Base-by-base conservation (phyloP, 352 stramenopile genomes). In the Phytophthora idaei region DNA sequence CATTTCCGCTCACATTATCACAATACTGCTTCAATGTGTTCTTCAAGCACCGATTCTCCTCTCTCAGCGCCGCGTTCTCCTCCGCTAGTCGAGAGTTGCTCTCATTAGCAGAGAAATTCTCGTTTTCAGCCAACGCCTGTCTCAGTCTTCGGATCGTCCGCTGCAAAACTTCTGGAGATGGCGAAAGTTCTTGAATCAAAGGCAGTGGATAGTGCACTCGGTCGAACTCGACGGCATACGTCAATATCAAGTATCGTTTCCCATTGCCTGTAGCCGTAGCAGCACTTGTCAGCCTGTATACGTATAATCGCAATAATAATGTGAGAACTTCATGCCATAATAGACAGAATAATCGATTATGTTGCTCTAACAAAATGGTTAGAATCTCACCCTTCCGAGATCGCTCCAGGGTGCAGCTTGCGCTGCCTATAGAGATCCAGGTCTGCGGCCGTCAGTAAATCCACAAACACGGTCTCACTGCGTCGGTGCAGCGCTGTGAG, bases 171-270 rank as follows among this genome's bases (percentile, higher is more conserved):
- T 93, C 80, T 21, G 77, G 55, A 10, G 74, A 85, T 5, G 92
- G 86, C 17, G 67, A 79, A 44, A 92, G 70, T 39, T 95, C 88
- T 28, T 69, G 80, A 6, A 62, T 78, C 8, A 98, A 76, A 21
- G 94, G 94, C 12, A 98, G 71, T 7, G 94, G 94, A 62, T 97
- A 98, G 71, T 98, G 94, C 8, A 98, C 94, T 28, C 92, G 83
- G 50, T 98, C 94, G 58, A 98, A 98, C 62, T 98, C 92, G 3
- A 92, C 93, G 1, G 85, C 86, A 63, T 98, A 98, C 2, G 94
- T 98, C 28, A 98, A 62, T 58, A 98, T 98, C 9, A 98, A 72
- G 71, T 97, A 98, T 15, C 93, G 73, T 66, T 98, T 98, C 47
- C 72, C 79, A 11, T 29, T 70, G n/a, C 21, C 55, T 4, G 55